A percentile compares a stretch with the other conserved stretches of the same genome.
Conservation (phyloP, 202 grass and related monocot genomes). For the Panicum hallii region DNA sequence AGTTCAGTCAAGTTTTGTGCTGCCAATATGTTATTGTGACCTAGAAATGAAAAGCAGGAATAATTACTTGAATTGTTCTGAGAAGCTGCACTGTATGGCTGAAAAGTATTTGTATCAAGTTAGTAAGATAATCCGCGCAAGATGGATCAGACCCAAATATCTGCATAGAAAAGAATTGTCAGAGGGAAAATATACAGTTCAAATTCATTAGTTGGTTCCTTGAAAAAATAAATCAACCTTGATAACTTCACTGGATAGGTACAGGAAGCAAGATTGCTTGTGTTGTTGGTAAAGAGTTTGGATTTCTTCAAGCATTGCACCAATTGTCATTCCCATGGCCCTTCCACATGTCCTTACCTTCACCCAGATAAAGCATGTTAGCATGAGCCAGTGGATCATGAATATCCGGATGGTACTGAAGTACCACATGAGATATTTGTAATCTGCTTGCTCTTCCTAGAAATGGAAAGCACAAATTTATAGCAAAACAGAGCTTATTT, state of each 20-base stretch:
- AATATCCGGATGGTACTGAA: conserved; percentile 33
- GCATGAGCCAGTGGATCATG: conserved; percentile 40
- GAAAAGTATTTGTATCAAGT: conserved; percentile 88
- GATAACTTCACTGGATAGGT: conserved; percentile 99
- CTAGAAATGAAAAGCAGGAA: conserved; percentile 29
- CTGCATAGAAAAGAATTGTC: conserved; percentile 59
- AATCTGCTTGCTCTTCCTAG: conserved; percentile 27
- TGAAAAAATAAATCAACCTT: conserved; percentile 64
- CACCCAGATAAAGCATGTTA: conserved; percentile 34
- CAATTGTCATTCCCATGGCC: conserved; percentile 82
- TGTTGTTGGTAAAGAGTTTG: conserved; percentile 93
- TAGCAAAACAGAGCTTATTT: conserved; percentile 23
- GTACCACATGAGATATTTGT: conserved; percentile 12
- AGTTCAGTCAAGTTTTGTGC: conserved; percentile 27
- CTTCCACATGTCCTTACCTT: conserved; percentile 95
- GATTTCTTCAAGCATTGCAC: conserved; percentile 94
- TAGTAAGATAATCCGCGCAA: conserved; percentile 78
- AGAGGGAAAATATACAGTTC: conserved; percentile 33
- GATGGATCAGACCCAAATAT: conserved; percentile 95
- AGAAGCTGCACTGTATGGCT: conserved; percentile 86
- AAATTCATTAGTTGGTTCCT: conserved; percentile 25
- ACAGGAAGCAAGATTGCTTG: conserved; percentile 95
- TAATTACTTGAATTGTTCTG: conserved; percentile 78
- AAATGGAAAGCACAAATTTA: conserved; percentile 19
- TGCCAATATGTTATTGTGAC: conserved; percentile 22